Conservation (phyloP, 495 filamentous ascomycete species). For the Alectoria sarmentosa region DNA sequence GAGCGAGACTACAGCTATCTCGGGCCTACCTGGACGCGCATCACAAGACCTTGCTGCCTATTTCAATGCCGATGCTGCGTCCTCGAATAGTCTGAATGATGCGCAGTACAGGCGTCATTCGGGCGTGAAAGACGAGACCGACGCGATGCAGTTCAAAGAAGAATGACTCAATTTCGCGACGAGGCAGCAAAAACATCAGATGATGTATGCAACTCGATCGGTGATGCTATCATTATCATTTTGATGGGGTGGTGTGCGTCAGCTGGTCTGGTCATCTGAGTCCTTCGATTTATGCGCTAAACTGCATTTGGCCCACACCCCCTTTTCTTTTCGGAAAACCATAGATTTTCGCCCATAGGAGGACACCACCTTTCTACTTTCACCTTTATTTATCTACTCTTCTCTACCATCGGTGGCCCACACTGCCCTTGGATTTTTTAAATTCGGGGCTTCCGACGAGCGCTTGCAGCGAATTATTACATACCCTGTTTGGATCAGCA, state of each 20-base stretch:
- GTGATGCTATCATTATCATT: not conserved
- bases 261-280: slow-evolving; percentile 2
- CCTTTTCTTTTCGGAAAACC: not conserved
- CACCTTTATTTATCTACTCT: too few relatives aligned
- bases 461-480: too few relatives aligned
- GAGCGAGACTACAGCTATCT: not conserved
- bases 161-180: slow-evolving; percentile 1
- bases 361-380: too few relatives aligned
- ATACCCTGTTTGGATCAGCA: not conserved
- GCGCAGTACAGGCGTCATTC: not conserved
- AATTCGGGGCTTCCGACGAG: too few relatives aligned
- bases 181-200: not conserved
- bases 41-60: not conserved
- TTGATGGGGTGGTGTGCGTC: not conserved
- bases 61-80: not conserved
- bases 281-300: not conserved
- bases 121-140: not conserved
- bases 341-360: too few relatives aligned
- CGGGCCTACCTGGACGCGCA: not conserved
- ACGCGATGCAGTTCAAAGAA: not conserved
- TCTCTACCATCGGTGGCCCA: too few relatives aligned
- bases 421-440: too few relatives aligned
- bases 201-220: not conserved
- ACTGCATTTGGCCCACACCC: not conserved
- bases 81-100: not conserved